These are phyloP conservation scores for Kluyveromyces wickerhamii DNA, from an alignment of 805 yeast genomes.

Conservation along the genomic window DNA sequence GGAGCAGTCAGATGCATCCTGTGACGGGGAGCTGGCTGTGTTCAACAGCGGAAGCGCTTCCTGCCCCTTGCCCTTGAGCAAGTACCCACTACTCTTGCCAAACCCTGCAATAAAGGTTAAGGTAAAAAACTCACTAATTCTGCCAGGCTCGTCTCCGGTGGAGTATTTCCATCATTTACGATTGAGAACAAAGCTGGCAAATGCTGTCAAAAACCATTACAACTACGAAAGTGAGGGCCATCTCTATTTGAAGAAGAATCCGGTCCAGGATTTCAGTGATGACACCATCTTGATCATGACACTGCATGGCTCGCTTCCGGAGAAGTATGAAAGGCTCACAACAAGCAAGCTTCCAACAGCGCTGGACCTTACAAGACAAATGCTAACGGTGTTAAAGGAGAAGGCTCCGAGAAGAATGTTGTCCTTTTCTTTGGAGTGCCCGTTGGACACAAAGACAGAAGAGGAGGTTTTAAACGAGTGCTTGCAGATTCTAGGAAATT, in stretches of 20 bases:
- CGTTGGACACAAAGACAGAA: slow-evolving; percentile 21
- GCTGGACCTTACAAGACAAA: slow-evolving; percentile 20
- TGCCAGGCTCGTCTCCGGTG: slow-evolving; percentile 24
- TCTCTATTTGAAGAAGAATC: slow-evolving; percentile 27
- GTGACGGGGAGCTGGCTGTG: slow-evolving; percentile 24
- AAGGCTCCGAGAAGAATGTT: slow-evolving; percentile 17
- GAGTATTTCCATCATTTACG: slow-evolving; percentile 28
- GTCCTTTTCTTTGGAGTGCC: slow-evolving; percentile 31
- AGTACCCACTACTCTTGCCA: slow-evolving; percentile 14
- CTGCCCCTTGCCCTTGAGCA: slow-evolving; percentile 22
- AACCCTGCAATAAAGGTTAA: slow-evolving; percentile 17
- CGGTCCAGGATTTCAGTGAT: slow-evolving; percentile 14
- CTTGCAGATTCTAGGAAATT: slow-evolving; percentile 38
- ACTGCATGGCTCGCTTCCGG: slow-evolving; percentile 27
- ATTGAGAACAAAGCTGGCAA: slow-evolving; percentile 28
- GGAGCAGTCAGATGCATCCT: slow-evolving; percentile 10
- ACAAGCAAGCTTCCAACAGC: slow-evolving; percentile 24
- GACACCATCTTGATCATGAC: slow-evolving; percentile 26
- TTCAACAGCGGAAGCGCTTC: slow-evolving; percentile 23
- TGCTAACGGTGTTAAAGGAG: slow-evolving; percentile 26
- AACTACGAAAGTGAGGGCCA: slow-evolving; percentile 32
- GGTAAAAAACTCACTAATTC: slow-evolving; percentile 22
- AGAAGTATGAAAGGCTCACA: slow-evolving; percentile 24
- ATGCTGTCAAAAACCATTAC: slow-evolving; percentile 32
- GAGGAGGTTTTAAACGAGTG: slow-evolving; percentile 35